Evolutionary conservation across 148 eudicot genomes (phyloP).

Genomic region (Rhododendron henanense): DNA sequence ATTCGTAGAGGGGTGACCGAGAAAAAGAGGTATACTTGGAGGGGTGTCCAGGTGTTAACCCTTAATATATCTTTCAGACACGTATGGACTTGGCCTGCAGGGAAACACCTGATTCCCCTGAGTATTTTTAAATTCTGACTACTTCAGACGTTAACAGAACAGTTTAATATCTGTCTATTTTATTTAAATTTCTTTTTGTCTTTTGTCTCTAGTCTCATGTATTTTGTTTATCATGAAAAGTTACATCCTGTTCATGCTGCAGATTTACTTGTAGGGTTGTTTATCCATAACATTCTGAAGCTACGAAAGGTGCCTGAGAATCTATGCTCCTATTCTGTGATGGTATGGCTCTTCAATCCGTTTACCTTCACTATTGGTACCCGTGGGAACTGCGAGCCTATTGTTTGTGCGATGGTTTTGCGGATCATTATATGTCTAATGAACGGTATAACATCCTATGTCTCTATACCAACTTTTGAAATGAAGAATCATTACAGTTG

Average conservation of each 20-base stretch:
- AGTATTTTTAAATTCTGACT: too few species aligned
- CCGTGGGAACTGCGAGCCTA: constrained; percentile 96
- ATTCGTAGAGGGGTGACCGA: too few species aligned
- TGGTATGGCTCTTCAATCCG: constrained; percentile 93
- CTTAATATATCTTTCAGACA: background rate
- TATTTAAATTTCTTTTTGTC: too few species aligned
- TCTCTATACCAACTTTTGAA: constrained; percentile 2
- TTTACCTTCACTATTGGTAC: constrained; percentile 99
- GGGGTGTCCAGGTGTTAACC: too few species aligned
- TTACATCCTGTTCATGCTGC: constrained; percentile 17
- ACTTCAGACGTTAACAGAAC: too few species aligned
- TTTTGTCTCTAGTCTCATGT: too few species aligned
- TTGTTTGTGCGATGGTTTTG: constrained; percentile 79
- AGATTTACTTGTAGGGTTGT: constrained; percentile 79
- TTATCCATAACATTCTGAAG: constrained; percentile 74
- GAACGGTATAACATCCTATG: constrained; percentile 48
- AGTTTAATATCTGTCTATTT: too few species aligned
- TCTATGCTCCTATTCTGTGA: constrained; percentile 44
- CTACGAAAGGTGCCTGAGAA: constrained; percentile 81
- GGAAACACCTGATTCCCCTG: too few species aligned
- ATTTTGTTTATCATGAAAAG: too few species aligned
- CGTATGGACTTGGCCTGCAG: too few species aligned
- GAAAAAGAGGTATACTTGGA: too few species aligned
- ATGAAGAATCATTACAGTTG: background rate
- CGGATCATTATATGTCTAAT: constrained; percentile 88